phyloP scores from a whole-genome alignment of 1,284 basidiomycete species.

The Xanthoconium separans region DNA sequence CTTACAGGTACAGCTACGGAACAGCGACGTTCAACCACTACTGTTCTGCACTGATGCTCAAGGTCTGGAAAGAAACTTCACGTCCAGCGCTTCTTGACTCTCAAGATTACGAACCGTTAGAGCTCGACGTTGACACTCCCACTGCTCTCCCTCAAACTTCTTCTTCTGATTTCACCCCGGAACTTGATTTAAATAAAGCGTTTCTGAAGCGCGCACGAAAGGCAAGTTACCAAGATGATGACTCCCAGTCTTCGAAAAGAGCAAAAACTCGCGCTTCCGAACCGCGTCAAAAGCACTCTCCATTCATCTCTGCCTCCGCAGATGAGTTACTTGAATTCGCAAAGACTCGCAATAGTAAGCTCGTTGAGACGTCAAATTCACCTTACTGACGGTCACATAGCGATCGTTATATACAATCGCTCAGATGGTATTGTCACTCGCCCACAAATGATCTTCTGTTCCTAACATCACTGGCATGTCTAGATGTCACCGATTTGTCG shows the following conservation, averaged over 20 bases:
- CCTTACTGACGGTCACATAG: conserved; percentile 11
- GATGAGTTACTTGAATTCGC: conserved; percentile 19
- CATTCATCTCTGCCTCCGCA: conserved; percentile 8
- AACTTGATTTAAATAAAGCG: conserved; percentile 9
- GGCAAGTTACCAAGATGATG: conserved; percentile 4
- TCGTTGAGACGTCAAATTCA: background rate
- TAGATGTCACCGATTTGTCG: conserved; percentile 21
- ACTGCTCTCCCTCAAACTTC: conserved; percentile 31
- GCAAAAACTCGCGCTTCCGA: background rate
- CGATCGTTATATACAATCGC: conserved; percentile 19
- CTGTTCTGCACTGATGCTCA: conserved; percentile 41
- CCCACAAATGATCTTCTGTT: background rate
- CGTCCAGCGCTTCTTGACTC: background rate
- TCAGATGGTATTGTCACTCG: conserved; percentile 19
- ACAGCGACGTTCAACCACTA: no score
- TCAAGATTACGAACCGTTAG: conserved; percentile 29
- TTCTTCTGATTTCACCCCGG: conserved; percentile 28
- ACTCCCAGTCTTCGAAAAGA: conserved; percentile 14
- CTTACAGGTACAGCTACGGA: no score
- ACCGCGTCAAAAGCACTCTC: background rate
- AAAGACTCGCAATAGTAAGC: conserved; percentile 27
- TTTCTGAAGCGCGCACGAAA: conserved; percentile 21
- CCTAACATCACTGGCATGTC: conserved; percentile 5
- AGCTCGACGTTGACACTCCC: conserved; percentile 31
- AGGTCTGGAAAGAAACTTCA: conserved; percentile 53